Evolutionary conservation across 176 grass and related monocot species (phyloP), one percentile per base, ranked within the genome.

Genomic region (Oryza coarctata): DNA sequence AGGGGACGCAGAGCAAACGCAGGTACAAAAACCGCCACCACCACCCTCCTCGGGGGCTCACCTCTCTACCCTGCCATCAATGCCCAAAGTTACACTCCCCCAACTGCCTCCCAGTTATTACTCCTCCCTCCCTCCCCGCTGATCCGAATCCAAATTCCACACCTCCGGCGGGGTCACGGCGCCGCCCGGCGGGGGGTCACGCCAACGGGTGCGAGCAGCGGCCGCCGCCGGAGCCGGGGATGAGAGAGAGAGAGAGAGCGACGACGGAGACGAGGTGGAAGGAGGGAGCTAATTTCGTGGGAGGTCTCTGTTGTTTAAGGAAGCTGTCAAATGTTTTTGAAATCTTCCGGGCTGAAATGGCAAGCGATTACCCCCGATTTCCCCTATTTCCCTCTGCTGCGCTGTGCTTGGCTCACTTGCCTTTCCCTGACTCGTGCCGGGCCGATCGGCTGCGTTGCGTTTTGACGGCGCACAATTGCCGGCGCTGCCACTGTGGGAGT

Each of bases 21-120:
- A 79, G 84, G 71, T 70, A 86, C 86, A 85, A 71, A 63, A 49
- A 66, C 71, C 23, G 23, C 72, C 77, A 79, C 73, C 62, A 31
- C 25, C 26, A 22, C 12, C 36, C 49, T 12, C 64, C 28, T 55
- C 65, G 57, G 83, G 78, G 70, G 71, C 68, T 74, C 78, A 68
- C 55, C 83, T 52, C 61, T 41, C 76, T 70, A 69, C 65, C 49
- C 65, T 77, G 39, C 50, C 89, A 87, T 91, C 76, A 94, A 91
- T 94, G 89, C 83, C 83, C 83, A 64, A 74, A 87, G 77, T 87
- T 86, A 89, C 80, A 80, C 80, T 26, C 78, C 67, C 80, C 81
- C 89, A 85, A 85, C 89, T 47, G 84, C 68, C 80, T 85, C 81
- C 87, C 80, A 90, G 71, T 92, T 83, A 81, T 72, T 84, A 45